phyloP scores from a whole-genome alignment of 2,329 filamentous ascomycete genomes.

The Daldinia sp. region DNA sequence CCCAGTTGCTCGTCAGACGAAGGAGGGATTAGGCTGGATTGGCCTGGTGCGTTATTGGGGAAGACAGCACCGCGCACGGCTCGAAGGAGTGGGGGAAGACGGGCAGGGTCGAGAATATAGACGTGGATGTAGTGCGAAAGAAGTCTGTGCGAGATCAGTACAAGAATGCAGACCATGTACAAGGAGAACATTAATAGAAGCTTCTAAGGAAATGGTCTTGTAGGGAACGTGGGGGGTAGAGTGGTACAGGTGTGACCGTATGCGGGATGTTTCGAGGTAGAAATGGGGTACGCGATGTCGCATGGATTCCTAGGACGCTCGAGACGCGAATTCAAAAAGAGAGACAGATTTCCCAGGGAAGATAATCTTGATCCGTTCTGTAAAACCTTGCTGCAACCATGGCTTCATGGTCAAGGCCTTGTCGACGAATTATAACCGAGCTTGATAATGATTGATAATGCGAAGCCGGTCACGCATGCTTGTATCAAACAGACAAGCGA shows the following conservation, averaged over 20 bases:
- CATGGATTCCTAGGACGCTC: conserved; percentile 27
- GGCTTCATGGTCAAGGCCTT: conserved; percentile 28
- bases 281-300: conserved; percentile 25
- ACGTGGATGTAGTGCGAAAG: conserved; percentile 65
- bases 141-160: conserved; percentile 56
- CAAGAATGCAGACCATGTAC: conserved; percentile 33
- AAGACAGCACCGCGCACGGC: conserved; percentile 81
- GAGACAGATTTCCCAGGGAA: conserved; percentile 26
- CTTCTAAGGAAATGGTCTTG: conserved; percentile 40
- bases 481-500: conserved; percentile 23
- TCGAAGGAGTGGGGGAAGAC: conserved; percentile 72
- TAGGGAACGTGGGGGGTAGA: conserved; percentile 41
- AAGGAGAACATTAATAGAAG: conserved; percentile 38
- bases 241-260: conserved; percentile 34
- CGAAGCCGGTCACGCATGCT: conserved; percentile 25
- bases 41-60: conserved; percentile 80
- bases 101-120: conserved; percentile 68
- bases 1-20: conserved; percentile 66
- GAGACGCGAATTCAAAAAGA: conserved; percentile 23
- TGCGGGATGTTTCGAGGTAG: conserved; percentile 31
- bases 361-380: conserved; percentile 26
- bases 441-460: conserved; percentile 34
- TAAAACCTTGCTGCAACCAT: conserved; percentile 27
- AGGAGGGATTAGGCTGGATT: conserved; percentile 67
- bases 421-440: conserved; percentile 29